Conservation (phyloP, 495 filamentous ascomycete genomes). For the Aspergillus sclerotiicarbonarius region DNA sequence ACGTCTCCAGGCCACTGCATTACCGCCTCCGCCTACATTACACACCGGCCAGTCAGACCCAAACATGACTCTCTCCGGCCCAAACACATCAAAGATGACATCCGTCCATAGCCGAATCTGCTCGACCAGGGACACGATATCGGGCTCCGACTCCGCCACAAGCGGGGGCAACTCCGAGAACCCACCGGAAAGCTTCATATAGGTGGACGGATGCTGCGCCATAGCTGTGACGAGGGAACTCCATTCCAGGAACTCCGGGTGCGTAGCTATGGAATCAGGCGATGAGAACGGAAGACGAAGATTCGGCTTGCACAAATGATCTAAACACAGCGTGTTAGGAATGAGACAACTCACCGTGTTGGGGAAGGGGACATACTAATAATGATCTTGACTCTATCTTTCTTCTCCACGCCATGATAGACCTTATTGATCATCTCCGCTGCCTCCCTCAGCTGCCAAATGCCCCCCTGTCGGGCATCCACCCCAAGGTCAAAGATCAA, state of each 20-base stretch:
- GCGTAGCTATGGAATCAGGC: conserved; percentile 39
- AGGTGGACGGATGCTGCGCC: conserved; percentile 57
- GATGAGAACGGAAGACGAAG: conserved; percentile 43
- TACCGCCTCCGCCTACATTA: conserved; percentile 60
- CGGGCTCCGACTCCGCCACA: conserved; percentile 28
- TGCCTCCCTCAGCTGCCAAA: conserved; percentile 68
- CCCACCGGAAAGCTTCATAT: conserved; percentile 85
- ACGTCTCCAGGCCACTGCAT: conserved; percentile 47
- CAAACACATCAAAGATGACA: conserved; percentile 65
- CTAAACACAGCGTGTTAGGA: conserved; percentile 34
- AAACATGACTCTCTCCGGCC: conserved; percentile 74
- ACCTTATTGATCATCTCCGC: conserved; percentile 68
- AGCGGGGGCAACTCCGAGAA: conserved; percentile 69
- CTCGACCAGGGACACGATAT: conserved; percentile 42
- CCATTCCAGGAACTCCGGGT: conserved; percentile 58
- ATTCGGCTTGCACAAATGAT: conserved; percentile 88
- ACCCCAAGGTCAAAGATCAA: conserved; percentile 79
- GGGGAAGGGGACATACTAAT: conserved; percentile 53
- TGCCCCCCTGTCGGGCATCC: conserved; percentile 66
- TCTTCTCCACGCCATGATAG: conserved; percentile 55
- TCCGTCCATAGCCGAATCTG: conserved; percentile 62
- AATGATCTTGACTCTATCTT: conserved; percentile 59
- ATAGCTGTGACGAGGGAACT: conserved; percentile 42
- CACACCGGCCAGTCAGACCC: conserved; percentile 91
- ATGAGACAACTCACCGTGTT: too few species aligned